These are phyloP conservation scores for Ballota nigra DNA, from an alignment of 257 asterid species.

Conservation along the genomic window DNA sequence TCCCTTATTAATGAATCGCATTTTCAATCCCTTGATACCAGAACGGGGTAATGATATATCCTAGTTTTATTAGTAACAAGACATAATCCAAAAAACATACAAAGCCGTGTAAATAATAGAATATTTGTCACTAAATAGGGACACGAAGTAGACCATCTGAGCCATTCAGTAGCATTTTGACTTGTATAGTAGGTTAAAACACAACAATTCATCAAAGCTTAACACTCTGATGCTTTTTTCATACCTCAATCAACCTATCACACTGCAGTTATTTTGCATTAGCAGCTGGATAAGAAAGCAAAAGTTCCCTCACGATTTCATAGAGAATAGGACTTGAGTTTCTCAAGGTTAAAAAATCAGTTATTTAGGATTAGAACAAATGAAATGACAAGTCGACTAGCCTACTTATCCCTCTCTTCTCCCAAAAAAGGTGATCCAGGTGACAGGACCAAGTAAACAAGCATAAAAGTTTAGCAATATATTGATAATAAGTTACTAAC, in stretches of 20 bases:
- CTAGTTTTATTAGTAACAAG: not conserved
- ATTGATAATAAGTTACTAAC: slow-evolving; percentile 12
- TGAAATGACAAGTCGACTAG: not conserved
- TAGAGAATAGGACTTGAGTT: not conserved
- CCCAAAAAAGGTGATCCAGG: not conserved
- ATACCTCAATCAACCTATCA: not conserved
- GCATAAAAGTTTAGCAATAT: not conserved
- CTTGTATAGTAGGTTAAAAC: not conserved
- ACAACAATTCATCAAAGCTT: slow-evolving; percentile 11
- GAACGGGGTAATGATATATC: slow-evolving; percentile 12
- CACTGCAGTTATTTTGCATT: not conserved
- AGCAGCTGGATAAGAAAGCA: not conserved
- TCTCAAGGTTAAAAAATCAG: not conserved
- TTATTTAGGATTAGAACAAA: not conserved
- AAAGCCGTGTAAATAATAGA: not conserved
- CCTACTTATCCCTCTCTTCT: slow-evolving; percentile 4
- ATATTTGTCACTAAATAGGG: not conserved
- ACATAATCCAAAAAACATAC: not conserved
- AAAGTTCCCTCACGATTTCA: slow-evolving; percentile 3
- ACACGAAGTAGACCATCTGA: slow-evolving; percentile 2
- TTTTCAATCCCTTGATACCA: not conserved
- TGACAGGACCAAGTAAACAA: not conserved
- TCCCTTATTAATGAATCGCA: not conserved
- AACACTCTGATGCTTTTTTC: not conserved
- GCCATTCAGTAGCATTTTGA: slow-evolving; percentile 1